phyloP scores from a whole-genome alignment of 1,284 basidiomycete genomes.

The Puccinia novopanici region DNA sequence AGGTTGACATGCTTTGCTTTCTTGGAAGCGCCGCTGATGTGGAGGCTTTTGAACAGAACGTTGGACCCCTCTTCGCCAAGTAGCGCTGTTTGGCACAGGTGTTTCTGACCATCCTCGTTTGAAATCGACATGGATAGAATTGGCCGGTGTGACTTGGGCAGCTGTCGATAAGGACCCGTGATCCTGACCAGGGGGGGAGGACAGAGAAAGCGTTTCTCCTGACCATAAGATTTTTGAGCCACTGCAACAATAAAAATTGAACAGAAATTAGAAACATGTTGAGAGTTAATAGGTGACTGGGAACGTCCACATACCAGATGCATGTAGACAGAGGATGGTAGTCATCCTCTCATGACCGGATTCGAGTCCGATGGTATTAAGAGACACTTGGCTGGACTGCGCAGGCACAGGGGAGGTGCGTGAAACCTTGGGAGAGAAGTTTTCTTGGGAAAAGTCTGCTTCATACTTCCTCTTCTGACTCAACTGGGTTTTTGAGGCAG shows the following conservation, averaged over 20 bases:
- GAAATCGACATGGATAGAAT: conserved; percentile 50
- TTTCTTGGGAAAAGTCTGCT: background rate
- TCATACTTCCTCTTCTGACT: conserved; percentile 32
- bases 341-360: conserved; percentile 44
- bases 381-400: background rate
- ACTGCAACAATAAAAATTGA: conserved; percentile 27
- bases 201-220: conserved; percentile 50
- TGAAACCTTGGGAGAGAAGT: conserved; percentile 9
- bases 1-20: conserved; percentile 86
- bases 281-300: no score
- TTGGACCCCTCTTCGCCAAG: conserved; percentile 41
- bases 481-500: background rate
- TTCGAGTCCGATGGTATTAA: conserved; percentile 26
- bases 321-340: conserved; percentile 44
- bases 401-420: background rate
- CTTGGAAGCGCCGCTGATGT: conserved; percentile 76
- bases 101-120: conserved; percentile 49
- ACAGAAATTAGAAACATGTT: no score
- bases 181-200: conserved; percentile 49
- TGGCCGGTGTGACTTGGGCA: conserved; percentile 37
- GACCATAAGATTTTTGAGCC: conserved; percentile 50
- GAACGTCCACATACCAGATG: conserved; percentile 35
- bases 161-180: conserved; percentile 46
- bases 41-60: conserved; percentile 81
- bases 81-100: conserved; percentile 45